A percentile compares a stretch with the other conserved stretches of the same genome.
Evolutionary conservation across 495 filamentous ascomycete genomes (phyloP).

Genomic region (Penicillium chermesinum): DNA sequence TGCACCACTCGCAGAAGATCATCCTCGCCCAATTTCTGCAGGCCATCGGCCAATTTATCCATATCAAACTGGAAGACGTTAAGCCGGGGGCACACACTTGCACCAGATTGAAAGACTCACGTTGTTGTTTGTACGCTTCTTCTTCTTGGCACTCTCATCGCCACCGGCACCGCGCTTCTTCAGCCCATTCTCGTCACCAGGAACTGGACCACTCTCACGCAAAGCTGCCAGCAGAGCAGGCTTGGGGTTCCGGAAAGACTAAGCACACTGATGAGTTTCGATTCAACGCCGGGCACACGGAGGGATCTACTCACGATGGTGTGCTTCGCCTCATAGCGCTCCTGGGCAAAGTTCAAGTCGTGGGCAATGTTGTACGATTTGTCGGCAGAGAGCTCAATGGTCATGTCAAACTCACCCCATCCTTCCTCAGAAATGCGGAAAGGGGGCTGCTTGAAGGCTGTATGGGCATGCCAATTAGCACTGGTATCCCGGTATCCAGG

Average conservation of each 20-base stretch:
- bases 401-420: slow-evolving; percentile 99
- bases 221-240: slow-evolving; percentile 69
- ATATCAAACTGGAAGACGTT: slow-evolving; percentile 61
- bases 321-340: slow-evolving; percentile 81
- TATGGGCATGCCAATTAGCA: not conserved
- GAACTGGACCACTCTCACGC: slow-evolving; percentile 75
- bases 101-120: slow-evolving; percentile 32
- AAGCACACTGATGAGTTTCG: too few relatives aligned
- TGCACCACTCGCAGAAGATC: slow-evolving; percentile 92
- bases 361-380: slow-evolving; percentile 77
- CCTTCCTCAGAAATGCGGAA: slow-evolving; percentile 90
- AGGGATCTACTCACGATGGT: slow-evolving; percentile 51
- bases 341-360: slow-evolving; percentile 84
- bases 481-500: not conserved
- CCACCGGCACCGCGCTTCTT: slow-evolving; percentile 49
- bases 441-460: slow-evolving; percentile 75
- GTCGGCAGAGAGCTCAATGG: slow-evolving; percentile 72
- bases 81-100: slow-evolving; percentile 5
- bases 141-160: slow-evolving; percentile 66
- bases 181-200: slow-evolving; percentile 64
- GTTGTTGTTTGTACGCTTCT: slow-evolving; percentile 65
- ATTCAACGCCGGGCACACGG: too few relatives aligned
- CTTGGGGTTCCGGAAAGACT: slow-evolving; percentile 90
- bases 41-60: slow-evolving; percentile 93
- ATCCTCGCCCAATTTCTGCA: slow-evolving; percentile 79